A percentile compares a stretch with the other conserved stretches of the same genome.
These are phyloP conservation scores for Fragaria vesca DNA, from an alignment of 306 rosid genomes.

Conservation along the genomic window DNA sequence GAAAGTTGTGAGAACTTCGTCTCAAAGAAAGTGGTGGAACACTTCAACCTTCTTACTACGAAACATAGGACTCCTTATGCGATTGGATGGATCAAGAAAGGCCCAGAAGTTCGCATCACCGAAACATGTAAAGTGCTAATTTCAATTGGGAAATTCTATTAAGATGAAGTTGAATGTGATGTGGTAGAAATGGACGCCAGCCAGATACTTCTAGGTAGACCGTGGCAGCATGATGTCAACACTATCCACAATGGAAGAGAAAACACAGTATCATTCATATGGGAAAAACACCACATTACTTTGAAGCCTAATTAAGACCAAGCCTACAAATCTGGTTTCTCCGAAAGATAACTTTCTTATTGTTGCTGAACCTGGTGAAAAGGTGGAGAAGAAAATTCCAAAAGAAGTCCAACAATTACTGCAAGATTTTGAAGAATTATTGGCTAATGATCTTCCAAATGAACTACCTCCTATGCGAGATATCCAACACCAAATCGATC, in stretches of 20 bases:
- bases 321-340: background rate
- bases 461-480: background rate
- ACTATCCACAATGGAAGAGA: background rate
- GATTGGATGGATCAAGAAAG: background rate
- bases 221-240: background rate
- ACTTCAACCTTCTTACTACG: background rate
- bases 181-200: background rate
- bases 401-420: background rate
- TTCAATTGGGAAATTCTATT: background rate
- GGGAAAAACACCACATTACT: background rate
- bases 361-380: background rate
- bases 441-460: background rate
- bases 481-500: background rate
- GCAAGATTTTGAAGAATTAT: background rate
- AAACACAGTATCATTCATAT: background rate
- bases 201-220: background rate
- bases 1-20: background rate
- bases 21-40: background rate
- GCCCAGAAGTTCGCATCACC: background rate
- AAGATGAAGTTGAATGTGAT: background rate
- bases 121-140: background rate
- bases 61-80: background rate
- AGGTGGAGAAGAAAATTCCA: background rate
- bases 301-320: background rate
- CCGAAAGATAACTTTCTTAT: background rate